Evolutionary conservation across 345 rosid species (phyloP).

Genomic region (Nephelium lappaceum): DNA sequence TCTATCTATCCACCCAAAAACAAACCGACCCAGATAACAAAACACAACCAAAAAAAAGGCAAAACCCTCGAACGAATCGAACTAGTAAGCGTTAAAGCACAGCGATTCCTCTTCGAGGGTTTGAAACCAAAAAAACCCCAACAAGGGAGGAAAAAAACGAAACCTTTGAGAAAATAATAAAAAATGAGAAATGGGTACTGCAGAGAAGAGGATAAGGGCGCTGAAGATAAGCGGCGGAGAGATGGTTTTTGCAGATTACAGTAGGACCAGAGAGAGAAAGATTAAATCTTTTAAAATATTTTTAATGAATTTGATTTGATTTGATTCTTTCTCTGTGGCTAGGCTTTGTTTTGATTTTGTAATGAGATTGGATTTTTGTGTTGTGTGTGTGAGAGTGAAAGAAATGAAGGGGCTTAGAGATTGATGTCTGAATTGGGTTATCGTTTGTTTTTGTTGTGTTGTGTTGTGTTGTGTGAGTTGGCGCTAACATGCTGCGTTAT

Average conservation of each 20-base stretch:
- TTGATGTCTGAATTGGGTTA: not conserved
- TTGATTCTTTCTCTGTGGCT: not conserved
- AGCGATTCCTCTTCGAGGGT: conserved; percentile 51
- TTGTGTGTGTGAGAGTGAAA: no score
- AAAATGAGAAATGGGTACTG: not conserved
- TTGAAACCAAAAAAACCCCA: not conserved
- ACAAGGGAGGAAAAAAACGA: not conserved
- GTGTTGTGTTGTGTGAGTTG: not conserved
- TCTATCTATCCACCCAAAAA: not conserved
- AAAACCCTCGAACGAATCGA: conserved; percentile 56
- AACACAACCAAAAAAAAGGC: not conserved
- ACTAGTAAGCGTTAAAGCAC: conserved; percentile 29
- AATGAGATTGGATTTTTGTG: not conserved
- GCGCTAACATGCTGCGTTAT: not conserved
- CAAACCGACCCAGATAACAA: conserved; percentile 23
- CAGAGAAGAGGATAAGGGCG: conserved; percentile 55
- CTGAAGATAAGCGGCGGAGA: conserved; percentile 51
- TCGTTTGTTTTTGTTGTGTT: not conserved
- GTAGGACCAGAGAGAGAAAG: conserved; percentile 41
- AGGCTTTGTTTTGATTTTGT: not conserved
- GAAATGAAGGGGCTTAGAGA: not conserved
- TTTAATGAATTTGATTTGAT: not conserved
- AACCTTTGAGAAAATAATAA: not conserved
- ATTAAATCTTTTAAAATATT: not conserved
- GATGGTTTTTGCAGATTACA: conserved; percentile 41